Conservation (phyloP, 495 filamentous ascomycete species). For the Clavariopsis aquatica region DNA sequence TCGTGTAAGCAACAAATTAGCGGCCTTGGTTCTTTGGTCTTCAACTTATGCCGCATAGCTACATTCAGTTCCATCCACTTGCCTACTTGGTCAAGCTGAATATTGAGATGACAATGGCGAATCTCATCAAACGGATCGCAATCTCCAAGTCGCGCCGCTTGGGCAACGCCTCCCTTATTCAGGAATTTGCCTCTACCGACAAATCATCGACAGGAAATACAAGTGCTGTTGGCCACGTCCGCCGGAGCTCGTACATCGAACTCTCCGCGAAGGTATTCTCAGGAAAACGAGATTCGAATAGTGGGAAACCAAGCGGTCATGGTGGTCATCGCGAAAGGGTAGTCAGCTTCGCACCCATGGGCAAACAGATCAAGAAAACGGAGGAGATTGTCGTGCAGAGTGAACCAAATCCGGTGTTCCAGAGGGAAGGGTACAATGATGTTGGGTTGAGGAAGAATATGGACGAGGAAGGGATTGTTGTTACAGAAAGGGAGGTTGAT, state of each 20-base stretch:
- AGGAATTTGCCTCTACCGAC: conserved; percentile 20
- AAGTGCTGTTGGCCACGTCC: neutral
- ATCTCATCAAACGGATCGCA: conserved; percentile 32
- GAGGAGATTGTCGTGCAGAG: conserved; percentile 20
- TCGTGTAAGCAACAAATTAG: conserved; percentile 24
- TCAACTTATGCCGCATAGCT: neutral
- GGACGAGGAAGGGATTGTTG: neutral
- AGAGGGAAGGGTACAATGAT: neutral
- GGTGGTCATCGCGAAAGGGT: neutral
- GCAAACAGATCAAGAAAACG: conserved; percentile 29
- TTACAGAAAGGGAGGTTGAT: neutral
- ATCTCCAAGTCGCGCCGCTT: conserved; percentile 19
- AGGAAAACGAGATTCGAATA: neutral
- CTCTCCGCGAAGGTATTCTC: conserved; percentile 8
- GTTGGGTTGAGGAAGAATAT: neutral
- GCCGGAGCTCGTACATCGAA: conserved; percentile 20
- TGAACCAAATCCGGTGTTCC: conserved; percentile 17
- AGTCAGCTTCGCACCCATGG: conserved; percentile 14
- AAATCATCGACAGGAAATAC: conserved; percentile 7
- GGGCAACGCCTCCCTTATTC: conserved; percentile 20
- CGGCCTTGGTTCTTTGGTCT: neutral
- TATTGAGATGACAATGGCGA: conserved; percentile 33
- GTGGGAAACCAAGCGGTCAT: neutral
- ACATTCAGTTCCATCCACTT: conserved; percentile 32
- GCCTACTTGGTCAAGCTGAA: conserved; percentile 32